A percentile compares a stretch with the other conserved stretches of the same genome.
These are phyloP conservation scores for Lepidium sativum DNA, from an alignment of 345 rosid species.

Conservation along the genomic window DNA sequence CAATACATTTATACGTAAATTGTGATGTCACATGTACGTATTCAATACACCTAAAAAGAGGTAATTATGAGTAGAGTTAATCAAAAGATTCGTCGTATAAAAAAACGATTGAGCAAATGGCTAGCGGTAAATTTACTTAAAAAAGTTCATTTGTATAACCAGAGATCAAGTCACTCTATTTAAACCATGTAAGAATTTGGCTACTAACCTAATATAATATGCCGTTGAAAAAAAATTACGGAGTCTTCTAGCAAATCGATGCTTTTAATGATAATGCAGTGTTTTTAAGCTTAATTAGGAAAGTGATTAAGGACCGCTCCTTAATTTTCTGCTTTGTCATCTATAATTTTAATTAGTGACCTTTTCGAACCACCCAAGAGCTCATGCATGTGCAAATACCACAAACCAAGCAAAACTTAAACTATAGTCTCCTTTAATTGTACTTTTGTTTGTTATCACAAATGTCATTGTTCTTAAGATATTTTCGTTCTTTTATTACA, in stretches of 20 bases:
- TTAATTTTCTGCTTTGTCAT: slow-evolving; percentile 19
- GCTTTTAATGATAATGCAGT: slow-evolving; percentile 10
- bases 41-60: no score
- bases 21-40: no score
- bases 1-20: no score
- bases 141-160: no score
- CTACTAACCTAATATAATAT: no score
- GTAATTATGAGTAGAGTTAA: background rate
- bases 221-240: background rate
- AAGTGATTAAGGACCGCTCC: slow-evolving; percentile 23
- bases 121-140: no score
- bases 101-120: no score
- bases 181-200: no score
- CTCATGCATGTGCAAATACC: no score
- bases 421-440: slow-evolving; percentile 15
- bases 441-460: slow-evolving; percentile 1
- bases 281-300: slow-evolving; percentile 21
- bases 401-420: no score
- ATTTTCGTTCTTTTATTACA: background rate
- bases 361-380: no score
- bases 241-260: background rate
- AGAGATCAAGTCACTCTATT: no score
- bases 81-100: background rate
- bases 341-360: background rate
- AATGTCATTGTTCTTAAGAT: slow-evolving; percentile 17